Evolutionary conservation across 2,329 filamentous ascomycete species (phyloP).

Genomic region (Claviceps sorghi): DNA sequence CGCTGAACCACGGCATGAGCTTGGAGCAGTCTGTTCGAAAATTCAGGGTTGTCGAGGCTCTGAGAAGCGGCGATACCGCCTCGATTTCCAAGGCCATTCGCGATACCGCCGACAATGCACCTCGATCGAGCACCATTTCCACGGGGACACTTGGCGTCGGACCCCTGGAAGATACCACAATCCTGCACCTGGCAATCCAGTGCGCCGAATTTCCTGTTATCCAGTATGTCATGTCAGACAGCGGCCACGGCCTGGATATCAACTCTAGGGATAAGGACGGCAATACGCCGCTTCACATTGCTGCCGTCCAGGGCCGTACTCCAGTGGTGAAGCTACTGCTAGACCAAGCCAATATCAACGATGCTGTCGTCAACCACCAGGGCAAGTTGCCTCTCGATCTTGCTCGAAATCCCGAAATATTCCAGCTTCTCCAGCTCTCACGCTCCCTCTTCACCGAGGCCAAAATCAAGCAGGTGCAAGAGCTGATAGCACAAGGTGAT

Average conservation of each 20-base stretch:
- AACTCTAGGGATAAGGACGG: slow-evolving; percentile 87
- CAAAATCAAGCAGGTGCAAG: slow-evolving; percentile 73
- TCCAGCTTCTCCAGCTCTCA: slow-evolving; percentile 83
- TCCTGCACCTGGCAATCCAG: slow-evolving; percentile 87
- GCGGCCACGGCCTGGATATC: slow-evolving; percentile 54
- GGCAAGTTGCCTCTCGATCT: slow-evolving; percentile 79
- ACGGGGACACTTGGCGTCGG: slow-evolving; percentile 27
- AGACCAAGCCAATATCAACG: slow-evolving; percentile 72
- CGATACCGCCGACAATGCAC: slow-evolving; percentile 40
- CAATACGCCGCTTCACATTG: slow-evolving; percentile 84
- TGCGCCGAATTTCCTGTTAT: slow-evolving; percentile 87
- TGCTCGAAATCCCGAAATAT: slow-evolving; percentile 84
- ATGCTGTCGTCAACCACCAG: slow-evolving; percentile 70
- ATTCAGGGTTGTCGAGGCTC: slow-evolving; percentile 84
- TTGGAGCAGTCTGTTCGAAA: slow-evolving; percentile 91
- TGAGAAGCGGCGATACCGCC: slow-evolving; percentile 79
- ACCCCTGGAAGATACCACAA: slow-evolving; percentile 65
- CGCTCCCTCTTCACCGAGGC: slow-evolving; percentile 79
- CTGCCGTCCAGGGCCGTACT: slow-evolving; percentile 65
- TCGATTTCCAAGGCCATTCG: slow-evolving; percentile 78
- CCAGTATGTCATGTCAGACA: slow-evolving; percentile 79
- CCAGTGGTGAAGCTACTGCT: slow-evolving; percentile 72
- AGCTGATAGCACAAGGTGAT: slow-evolving; percentile 55
- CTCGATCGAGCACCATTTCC: slow-evolving; percentile 43
- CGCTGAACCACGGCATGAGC: slow-evolving; percentile 33